A percentile compares a stretch with the other conserved stretches of the same genome.
phyloP scores from a whole-genome alignment of 1,284 basidiomycete species.

The Coniferiporia sulphurascens region DNA sequence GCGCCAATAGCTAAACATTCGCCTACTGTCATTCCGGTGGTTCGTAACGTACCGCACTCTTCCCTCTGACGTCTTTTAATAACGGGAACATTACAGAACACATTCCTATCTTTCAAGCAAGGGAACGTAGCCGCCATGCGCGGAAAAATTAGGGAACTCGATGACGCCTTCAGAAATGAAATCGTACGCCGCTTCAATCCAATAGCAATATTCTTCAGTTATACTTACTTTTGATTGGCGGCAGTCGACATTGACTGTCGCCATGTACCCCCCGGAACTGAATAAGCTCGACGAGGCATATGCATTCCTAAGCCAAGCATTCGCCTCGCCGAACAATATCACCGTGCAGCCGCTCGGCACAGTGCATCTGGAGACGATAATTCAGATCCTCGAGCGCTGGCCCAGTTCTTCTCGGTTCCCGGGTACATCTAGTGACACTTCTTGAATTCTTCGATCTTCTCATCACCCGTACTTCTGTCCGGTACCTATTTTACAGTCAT shows the following conservation, averaged over 20 bases:
- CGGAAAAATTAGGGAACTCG: conserved; percentile 78
- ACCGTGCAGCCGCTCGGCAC: conserved; percentile 34
- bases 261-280: conserved; percentile 67
- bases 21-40: conserved; percentile 15
- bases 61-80: not conserved
- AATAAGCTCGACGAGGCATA: conserved; percentile 63
- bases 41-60: not conserved
- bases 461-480: conserved; percentile 1
- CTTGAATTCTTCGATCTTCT: not conserved
- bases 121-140: conserved; percentile 87
- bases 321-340: conserved; percentile 34
- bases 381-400: conserved; percentile 74
- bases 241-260: conserved; percentile 62
- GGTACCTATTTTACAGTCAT: conserved; percentile 53
- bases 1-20: not conserved
- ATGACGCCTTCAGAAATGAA: conserved; percentile 64
- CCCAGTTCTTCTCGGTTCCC: conserved; percentile 80
- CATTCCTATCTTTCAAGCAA: conserved; percentile 75
- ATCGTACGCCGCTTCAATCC: conserved; percentile 42
- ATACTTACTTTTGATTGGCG: not conserved
- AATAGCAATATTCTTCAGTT: conserved; percentile 2
- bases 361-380: conserved; percentile 58
- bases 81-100: conserved; percentile 35
- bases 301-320: conserved; percentile 52
- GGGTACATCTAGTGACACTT: conserved; percentile 38